phyloP scores from a whole-genome alignment of 2,329 filamentous ascomycete species.

The Aspergillus flavus region DNA sequence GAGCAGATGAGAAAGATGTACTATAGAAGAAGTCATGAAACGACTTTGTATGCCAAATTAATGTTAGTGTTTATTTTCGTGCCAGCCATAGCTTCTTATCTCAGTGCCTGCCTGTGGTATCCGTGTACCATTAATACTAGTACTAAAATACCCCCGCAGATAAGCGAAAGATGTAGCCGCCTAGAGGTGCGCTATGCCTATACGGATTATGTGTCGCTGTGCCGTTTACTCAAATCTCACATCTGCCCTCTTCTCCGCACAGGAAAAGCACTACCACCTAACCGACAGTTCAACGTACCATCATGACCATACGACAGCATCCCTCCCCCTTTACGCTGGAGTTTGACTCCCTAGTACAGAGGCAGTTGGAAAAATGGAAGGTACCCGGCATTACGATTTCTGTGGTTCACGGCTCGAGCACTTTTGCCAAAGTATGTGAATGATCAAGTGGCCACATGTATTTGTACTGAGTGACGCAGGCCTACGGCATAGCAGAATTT shows the following conservation, averaged over 20 bases:
- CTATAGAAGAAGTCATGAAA: not conserved
- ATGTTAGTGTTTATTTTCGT: not conserved
- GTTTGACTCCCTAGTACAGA: constrained; percentile 23
- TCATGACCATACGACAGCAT: constrained; percentile 8
- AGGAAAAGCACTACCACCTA: not conserved
- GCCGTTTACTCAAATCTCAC: not conserved
- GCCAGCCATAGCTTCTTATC: not conserved
- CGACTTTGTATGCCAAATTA: not conserved
- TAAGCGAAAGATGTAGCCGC: not conserved
- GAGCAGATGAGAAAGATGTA: not conserved
- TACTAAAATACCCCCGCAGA: not conserved
- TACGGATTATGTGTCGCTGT: not conserved
- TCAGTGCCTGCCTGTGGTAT: not conserved
- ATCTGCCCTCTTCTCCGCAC: not conserved
- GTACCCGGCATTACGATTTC: constrained; percentile 34
- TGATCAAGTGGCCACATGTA: not conserved
- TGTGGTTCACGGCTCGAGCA: constrained; percentile 28
- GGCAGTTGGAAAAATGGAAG: constrained; percentile 30
- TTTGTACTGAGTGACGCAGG: constrained; percentile 18
- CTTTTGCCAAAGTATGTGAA: constrained; percentile 27
- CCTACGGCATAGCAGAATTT: constrained; percentile 31
- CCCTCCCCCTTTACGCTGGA: constrained; percentile 16
- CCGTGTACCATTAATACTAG: too few relatives aligned
- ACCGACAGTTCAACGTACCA: not conserved
- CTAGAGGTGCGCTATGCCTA: not conserved